Evolutionary conservation across 2,329 filamentous ascomycete species (phyloP), one percentile per base, ranked within the genome.

Genomic region (Alternaria tenuissima): DNA sequence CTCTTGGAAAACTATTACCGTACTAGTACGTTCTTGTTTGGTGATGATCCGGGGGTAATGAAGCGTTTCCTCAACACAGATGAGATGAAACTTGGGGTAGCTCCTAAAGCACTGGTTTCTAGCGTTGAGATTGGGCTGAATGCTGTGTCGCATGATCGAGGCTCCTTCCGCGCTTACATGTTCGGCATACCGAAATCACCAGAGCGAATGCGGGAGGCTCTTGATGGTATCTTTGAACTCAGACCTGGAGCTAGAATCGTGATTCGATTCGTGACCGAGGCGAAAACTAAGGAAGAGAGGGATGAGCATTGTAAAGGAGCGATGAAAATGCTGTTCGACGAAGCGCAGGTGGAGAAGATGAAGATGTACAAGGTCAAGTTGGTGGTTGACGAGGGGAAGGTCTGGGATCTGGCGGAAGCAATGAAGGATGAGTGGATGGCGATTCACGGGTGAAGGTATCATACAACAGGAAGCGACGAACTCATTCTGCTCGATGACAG

Each of bases 101-200:
- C 36, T 5, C 68, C 68, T 0, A 60, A 55, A 42, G 51, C 60
- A 5, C 48, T 71, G 0, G 64, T 70, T 0, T 55, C 56, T 3
- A 66, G 47, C 4, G 42, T 67, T 1, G 64, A 71, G 5, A 62
- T 71, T 2, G 54, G 61, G 7, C 43, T 71, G 2, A 66, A 64
- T 7, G 67, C 68, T 2, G 59, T 70, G 11, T 61, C 55, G 6
- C 61, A 65, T 36, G 61, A 70, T 16, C 59, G 66, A 7, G 63
- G 65, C 1, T 66, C 67, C 2, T 70, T 68, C n/a, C 55, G 64
- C 1, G 64, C 59, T 8, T 71, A 71, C 34, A 64, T 71, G 30
- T 68, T 64, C n/a, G 66, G 66, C 2, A 53, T 62, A 9, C 58
- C 64, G 3, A 68, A 62, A 36, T 62, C 55, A 26, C 60, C 63